These are phyloP conservation scores for Pyrenochaeta sp. DNA, from an alignment of 2,329 filamentous ascomycete species.

Conservation along the genomic window DNA sequence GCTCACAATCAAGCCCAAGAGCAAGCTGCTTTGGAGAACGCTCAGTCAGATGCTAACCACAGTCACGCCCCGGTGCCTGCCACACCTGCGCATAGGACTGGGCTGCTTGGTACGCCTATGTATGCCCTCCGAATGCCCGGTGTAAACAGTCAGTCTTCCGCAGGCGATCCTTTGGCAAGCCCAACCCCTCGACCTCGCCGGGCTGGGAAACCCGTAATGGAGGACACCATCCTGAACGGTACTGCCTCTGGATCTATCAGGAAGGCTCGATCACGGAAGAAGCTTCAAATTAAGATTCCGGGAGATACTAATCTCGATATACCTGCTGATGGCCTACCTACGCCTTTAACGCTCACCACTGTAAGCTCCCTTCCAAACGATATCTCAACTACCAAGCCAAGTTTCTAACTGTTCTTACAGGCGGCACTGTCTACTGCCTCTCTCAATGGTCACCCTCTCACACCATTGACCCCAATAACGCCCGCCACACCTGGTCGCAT, in stretches of 20 bases:
- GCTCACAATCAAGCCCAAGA: too few relatives aligned
- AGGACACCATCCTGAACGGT: not conserved
- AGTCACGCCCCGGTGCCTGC: too few relatives aligned
- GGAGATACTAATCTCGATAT: not conserved
- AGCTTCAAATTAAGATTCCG: slow-evolving; percentile 18
- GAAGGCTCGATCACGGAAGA: slow-evolving; percentile 12
- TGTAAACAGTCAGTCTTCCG: too few relatives aligned
- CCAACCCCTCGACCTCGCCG: too few relatives aligned
- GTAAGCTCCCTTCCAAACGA: slow-evolving; percentile 6
- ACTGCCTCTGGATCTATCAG: not conserved
- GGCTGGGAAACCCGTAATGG: not conserved
- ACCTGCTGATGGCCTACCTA: slow-evolving; percentile 6
- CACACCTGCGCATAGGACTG: too few relatives aligned
- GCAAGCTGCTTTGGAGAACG: too few relatives aligned
- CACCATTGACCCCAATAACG: slow-evolving; percentile 1
- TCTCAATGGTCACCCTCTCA: not conserved
- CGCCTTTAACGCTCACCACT: slow-evolving; percentile 8
- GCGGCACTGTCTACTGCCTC: not conserved
- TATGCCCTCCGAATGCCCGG: too few relatives aligned
- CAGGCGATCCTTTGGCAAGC: too few relatives aligned
- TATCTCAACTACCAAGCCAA: not conserved
- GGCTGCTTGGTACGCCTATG: too few relatives aligned
- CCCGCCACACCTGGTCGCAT: slow-evolving; percentile 19
- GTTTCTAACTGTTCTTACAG: not conserved
- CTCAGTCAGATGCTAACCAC: too few relatives aligned